Percentiles rank a stretch among this genome's conserved stretches.
These are phyloP conservation scores for Prunella vulgaris DNA, from an alignment of 257 asterid species.

Conservation along the genomic window DNA sequence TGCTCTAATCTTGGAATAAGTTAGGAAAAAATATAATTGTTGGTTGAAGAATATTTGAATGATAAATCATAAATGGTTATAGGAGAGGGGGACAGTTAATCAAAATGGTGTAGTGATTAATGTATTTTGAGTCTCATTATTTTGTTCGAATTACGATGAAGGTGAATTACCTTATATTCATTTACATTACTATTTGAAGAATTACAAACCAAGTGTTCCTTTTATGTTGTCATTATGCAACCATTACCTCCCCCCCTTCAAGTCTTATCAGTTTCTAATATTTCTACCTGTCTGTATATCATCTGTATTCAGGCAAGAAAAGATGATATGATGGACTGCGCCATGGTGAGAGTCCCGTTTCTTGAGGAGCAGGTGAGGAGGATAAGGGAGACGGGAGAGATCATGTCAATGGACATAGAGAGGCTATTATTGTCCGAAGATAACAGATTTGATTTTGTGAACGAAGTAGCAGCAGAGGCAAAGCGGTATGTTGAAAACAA, in stretches of 20 bases:
- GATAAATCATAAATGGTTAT: background rate
- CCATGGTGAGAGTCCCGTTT: constrained; percentile 71
- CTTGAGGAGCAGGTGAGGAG: constrained; percentile 87
- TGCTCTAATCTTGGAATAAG: background rate
- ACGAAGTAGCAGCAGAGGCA: constrained; percentile 93
- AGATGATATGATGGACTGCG: constrained; percentile 52
- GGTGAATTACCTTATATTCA: no score
- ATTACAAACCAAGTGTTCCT: no score
- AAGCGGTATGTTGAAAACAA: constrained; percentile 78
- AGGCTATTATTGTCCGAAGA: constrained; percentile 77
- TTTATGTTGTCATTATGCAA: no score
- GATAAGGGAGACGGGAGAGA: constrained; percentile 66
- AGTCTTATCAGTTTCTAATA: background rate
- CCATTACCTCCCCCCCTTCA: no score
- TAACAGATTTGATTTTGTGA: constrained; percentile 76
- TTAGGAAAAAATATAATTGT: background rate
- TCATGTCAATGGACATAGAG: constrained; percentile 68
- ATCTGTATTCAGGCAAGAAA: constrained; percentile 47
- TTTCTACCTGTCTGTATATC: background rate
- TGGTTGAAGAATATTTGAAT: background rate
- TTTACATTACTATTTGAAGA: no score
- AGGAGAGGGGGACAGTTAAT: background rate
- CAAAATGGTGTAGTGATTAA: no score
- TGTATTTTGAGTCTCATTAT: no score
- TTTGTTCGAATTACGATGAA: no score